phyloP scores from a whole-genome alignment of 2,329 filamentous ascomycete genomes.

The Macrophomina pseudophaseolina region DNA sequence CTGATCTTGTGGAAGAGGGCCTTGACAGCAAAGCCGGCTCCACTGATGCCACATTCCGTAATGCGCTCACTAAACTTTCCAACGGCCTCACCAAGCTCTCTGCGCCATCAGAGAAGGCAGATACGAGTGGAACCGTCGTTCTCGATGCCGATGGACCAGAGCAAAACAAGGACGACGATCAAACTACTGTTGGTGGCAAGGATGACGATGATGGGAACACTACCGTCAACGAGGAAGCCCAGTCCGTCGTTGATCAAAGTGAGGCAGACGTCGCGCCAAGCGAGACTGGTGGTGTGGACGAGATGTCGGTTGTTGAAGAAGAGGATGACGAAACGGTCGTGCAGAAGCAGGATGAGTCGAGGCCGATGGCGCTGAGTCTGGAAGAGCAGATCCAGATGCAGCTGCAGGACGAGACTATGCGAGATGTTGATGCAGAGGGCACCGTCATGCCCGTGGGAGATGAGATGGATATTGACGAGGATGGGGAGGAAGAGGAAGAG shows the following conservation, averaged over 20 bases:
- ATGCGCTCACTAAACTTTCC: conserved; percentile 61
- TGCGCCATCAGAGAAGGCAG: conserved; percentile 38
- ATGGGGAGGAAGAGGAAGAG: conserved; percentile 29
- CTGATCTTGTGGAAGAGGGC: conserved; percentile 53
- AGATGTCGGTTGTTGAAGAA: conserved; percentile 6
- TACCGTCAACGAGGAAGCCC: conserved; percentile 26
- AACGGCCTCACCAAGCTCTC: conserved; percentile 56
- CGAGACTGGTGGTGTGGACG: background rate
- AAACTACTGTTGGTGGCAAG: conserved; percentile 1
- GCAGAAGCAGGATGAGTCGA: background rate
- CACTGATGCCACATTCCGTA: conserved; percentile 58
- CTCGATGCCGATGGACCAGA: conserved; percentile 20
- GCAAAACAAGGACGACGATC: conserved; percentile 23
- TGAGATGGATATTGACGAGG: conserved; percentile 24
- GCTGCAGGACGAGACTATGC: conserved; percentile 24
- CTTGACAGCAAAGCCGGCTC: conserved; percentile 56
- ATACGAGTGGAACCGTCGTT: conserved; percentile 7
- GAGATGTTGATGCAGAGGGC: conserved; percentile 41
- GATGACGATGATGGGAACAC: conserved; percentile 32
- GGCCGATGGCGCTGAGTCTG: background rate
- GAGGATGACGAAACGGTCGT: conserved; percentile 30
- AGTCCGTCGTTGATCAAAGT: conserved; percentile 22
- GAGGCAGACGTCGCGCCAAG: background rate
- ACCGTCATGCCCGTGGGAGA: conserved; percentile 30
- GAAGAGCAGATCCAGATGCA: conserved; percentile 27